Evolutionary conservation across 208 protist species (phyloP), one percentile per base, ranked within the genome.

Genomic region (Acanthamoeba healyi): DNA sequence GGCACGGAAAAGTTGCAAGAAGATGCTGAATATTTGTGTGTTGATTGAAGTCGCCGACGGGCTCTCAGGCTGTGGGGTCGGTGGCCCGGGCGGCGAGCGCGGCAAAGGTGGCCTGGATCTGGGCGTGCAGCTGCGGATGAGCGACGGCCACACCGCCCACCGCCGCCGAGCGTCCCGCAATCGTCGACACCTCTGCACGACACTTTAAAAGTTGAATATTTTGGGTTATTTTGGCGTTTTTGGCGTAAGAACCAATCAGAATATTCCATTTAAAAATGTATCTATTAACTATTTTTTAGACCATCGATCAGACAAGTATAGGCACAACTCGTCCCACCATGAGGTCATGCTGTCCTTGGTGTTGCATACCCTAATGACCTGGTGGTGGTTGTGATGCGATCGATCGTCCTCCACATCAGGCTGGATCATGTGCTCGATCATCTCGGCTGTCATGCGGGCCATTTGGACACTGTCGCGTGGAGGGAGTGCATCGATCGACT

Each of bases 51-150:
- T n/a, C n/a, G n/a, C n/a, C n/a, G n/a, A n/a, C n/a, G n/a, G n/a
- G n/a, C n/a, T 54, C 14, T 77, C 67, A 77, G 14, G 67, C 29
- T 36, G 44, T 77, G 67, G 67, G 67, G 67, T 77, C 67, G 67
- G 15, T 77, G 36, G 67, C 67, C 7, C 67, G 67, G 0, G 34
- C 34, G 17, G 67, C 67, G 34, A 87, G 40, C 0, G 77, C 77
- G 26, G 46, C 46, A 58, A 87, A 87, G 42, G 40, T 87, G 77
- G 46, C 49, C 46, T 87, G 77, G 5, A 87, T 87, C 44, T 87
- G 46, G 14, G 77, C 77, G 77, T 87, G 77, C 77, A 87, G 77
- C 49, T 87, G 77, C 6, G 77, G 77, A 58, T 87, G 42, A 14
- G 40, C 49, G 9, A 87, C 46, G 3, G 77, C 77, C 77, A 87